phyloP scores from a whole-genome alignment of 2,329 filamentous ascomycete genomes.

The Xylaria sp. region DNA sequence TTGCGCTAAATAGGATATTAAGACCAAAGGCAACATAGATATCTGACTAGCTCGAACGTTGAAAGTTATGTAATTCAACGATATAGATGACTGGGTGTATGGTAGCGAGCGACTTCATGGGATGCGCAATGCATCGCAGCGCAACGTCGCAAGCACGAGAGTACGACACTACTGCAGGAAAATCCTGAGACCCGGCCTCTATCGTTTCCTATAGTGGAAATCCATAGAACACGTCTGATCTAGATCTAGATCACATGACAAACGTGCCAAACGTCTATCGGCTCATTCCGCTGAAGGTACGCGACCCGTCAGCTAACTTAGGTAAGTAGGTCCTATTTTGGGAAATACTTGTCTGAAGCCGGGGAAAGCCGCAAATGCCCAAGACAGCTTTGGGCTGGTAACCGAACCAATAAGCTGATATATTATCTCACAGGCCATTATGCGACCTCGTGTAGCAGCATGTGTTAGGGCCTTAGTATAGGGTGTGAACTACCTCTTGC shows the following conservation, averaged over 20 bases:
- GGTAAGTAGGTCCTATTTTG: constrained; percentile 12
- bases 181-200: neutral
- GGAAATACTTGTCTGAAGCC: neutral
- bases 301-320: neutral
- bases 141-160: neutral
- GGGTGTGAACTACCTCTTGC: neutral
- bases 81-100: neutral
- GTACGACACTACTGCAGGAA: neutral
- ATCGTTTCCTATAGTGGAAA: neutral
- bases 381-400: neutral
- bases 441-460: neutral
- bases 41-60: neutral
- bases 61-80: neutral
- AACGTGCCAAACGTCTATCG: constrained; percentile 1
- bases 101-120: neutral
- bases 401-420: constrained; percentile 2
- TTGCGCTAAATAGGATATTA: neutral
- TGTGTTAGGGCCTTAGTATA: neutral
- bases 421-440: neutral
- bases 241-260: constrained; percentile 8
- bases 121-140: neutral
- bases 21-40: neutral
- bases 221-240: neutral
- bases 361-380: constrained; percentile 14
- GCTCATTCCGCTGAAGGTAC: constrained; percentile 8